These are phyloP conservation scores for Ilyonectria mors-panacis DNA, from an alignment of 2,329 filamentous ascomycete genomes.

Conservation along the genomic window DNA sequence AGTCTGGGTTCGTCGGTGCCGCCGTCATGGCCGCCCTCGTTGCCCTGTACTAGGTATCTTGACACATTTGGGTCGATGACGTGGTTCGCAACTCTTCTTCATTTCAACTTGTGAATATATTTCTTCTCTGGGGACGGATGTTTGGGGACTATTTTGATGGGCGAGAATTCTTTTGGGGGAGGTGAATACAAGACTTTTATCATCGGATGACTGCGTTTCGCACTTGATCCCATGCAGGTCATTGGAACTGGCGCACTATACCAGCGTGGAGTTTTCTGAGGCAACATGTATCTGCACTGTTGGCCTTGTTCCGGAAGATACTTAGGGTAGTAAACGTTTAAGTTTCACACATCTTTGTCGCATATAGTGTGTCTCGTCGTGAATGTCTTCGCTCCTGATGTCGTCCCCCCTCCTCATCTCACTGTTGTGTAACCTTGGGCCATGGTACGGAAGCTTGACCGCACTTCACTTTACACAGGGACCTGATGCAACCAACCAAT, in stretches of 20 bases:
- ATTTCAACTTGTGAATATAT: constrained; percentile 43
- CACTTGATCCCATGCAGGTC: constrained; percentile 43
- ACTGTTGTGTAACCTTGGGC: neutral
- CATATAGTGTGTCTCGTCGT: neutral
- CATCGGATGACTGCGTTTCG: constrained; percentile 39
- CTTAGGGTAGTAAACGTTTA: constrained; percentile 37
- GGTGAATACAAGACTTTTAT: constrained; percentile 33
- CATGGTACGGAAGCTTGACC: too few species aligned
- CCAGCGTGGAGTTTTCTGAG: constrained; percentile 47
- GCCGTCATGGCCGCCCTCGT: constrained; percentile 58
- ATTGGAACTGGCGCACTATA: constrained; percentile 46
- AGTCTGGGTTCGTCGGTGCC: constrained; percentile 58
- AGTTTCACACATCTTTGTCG: constrained; percentile 30
- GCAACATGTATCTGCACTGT: constrained; percentile 35
- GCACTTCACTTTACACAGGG: too few species aligned
- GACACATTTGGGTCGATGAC: constrained; percentile 21
- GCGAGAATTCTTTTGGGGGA: constrained; percentile 10
- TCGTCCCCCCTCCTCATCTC: neutral
- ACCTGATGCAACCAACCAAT: too few species aligned
- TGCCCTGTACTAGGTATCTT: constrained; percentile 52
- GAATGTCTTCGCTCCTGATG: neutral
- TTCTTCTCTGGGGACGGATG: constrained; percentile 49
- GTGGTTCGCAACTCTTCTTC: constrained; percentile 28
- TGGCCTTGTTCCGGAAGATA: constrained; percentile 35
- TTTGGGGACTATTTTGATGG: constrained; percentile 46